Evolutionary conservation across 805 yeast species (phyloP), one percentile per base, ranked within the genome.

Genomic region (Candida awuae): DNA sequence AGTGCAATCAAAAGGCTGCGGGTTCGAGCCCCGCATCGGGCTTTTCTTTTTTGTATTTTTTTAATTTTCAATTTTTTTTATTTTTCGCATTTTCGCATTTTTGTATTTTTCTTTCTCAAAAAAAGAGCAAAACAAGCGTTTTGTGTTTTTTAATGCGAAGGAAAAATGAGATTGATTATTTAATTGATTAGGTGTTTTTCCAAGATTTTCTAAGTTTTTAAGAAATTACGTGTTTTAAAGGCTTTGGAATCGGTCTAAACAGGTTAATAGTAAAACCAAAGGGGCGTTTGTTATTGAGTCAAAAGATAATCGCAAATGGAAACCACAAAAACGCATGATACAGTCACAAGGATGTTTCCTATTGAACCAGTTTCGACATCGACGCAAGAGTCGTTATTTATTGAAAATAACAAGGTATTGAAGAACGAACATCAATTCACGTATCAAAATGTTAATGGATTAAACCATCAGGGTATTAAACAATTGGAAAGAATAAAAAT

Each of bases 401-500:
- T 58, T 26, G 60, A 55, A 31, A 53, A 50, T 35, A 54, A 56
- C 29, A 54, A 54, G 25, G 51, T 50, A 26, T 39, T 57, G 17
- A 56, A 52, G 32, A 58, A 56, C 37, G 62, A 58, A 27, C 54
- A 56, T 36, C 56, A 49, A 20, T 53, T 50, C 41, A 52, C 47
- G 16, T 58, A 59, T 39, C 45, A 49, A 27, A 57, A 53, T 19
- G 51, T 61, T 14, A 58, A 61, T 2, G 67, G 67, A 2, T 51
- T 55, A 4, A 59, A 60, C 37, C 53, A 49, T 40, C 67, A 68
- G 44, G 94, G 94, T 13, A 71, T 75, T 4, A 76, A 77, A 34
- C 75, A 76, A 38, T 59, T 80, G 46, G 70, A 71, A 10, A 69
- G 95, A 44, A 75, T 86, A 51, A 69, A 70, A 47, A 70, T 86